Conservation (phyloP, 192 early-diverging fungal genomes). For the Entomortierella beljakovae region DNA sequence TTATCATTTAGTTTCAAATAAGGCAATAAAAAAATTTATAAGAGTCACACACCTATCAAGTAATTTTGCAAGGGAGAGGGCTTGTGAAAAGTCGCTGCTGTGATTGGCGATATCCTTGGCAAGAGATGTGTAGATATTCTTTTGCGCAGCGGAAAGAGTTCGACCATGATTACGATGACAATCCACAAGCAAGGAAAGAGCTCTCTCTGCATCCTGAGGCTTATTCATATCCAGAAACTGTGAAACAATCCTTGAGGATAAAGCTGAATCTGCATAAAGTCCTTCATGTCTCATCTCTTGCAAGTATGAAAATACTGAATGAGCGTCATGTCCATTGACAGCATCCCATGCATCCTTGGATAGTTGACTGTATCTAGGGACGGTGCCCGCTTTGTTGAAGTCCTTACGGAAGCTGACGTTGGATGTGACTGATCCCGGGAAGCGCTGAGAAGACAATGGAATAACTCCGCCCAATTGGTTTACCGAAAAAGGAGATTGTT, state of each 20-base stretch:
- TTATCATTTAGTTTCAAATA: no score
- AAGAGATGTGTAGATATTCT: conserved; percentile 29
- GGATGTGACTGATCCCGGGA: conserved; percentile 19
- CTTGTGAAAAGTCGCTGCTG: conserved; percentile 44
- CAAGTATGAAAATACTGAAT: conserved; percentile 27
- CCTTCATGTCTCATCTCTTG: conserved; percentile 48
- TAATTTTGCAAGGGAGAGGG: conserved; percentile 39
- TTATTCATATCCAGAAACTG: conserved; percentile 41
- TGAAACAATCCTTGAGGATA: conserved; percentile 36
- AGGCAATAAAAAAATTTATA: not conserved
- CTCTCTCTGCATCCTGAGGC: conserved; percentile 40
- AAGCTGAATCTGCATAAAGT: conserved; percentile 33
- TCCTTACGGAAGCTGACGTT: conserved; percentile 24
- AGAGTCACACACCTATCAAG: conserved; percentile 53
- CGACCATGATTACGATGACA: conserved; percentile 32
- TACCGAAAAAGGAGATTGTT: conserved; percentile 2
- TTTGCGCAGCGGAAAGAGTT: conserved; percentile 24
- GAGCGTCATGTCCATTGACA: conserved; percentile 41
- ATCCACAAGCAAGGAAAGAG: conserved; percentile 48
- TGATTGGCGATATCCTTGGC: conserved; percentile 51
- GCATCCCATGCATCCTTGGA: conserved; percentile 44
- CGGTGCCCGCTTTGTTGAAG: not conserved
- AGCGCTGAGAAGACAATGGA: conserved; percentile 16
- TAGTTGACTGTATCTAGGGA: conserved; percentile 20
- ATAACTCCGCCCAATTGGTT: conserved; percentile 5